These are phyloP conservation scores for Fraxinus platypoda DNA, from an alignment of 305 asterid genomes.

Conservation along the genomic window DNA sequence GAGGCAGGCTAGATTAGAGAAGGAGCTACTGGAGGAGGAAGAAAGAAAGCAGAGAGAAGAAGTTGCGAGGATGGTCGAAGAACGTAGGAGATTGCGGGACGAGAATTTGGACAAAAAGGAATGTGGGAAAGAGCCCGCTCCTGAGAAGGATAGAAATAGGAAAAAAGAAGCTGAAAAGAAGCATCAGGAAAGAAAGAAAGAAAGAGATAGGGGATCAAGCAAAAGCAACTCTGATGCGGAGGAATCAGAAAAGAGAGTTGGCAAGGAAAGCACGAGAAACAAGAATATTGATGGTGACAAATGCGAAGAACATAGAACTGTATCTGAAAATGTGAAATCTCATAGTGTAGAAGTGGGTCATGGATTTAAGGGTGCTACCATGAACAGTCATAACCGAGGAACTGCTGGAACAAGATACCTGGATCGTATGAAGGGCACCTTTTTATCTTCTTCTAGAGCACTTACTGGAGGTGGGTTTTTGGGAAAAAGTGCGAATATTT, in stretches of 20 bases:
- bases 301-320: conserved; percentile 50
- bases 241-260: conserved; percentile 70
- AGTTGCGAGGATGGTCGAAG: conserved; percentile 67
- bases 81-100: conserved; percentile 77
- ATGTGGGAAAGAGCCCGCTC: conserved; percentile 55
- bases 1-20: conserved; percentile 73
- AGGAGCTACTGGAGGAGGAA: conserved; percentile 89
- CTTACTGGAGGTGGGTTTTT: conserved; percentile 82
- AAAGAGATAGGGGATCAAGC: conserved; percentile 78
- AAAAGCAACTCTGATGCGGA: conserved; percentile 91
- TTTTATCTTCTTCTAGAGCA: conserved; percentile 95
- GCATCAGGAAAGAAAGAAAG: conserved; percentile 74
- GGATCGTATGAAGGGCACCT: conserved; percentile 90
- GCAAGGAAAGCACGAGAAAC: conserved; percentile 59
- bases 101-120: conserved; percentile 78
- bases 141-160: conserved; percentile 55
- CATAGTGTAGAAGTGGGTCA: conserved; percentile 55
- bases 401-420: conserved; percentile 80
- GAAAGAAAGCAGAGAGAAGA: conserved; percentile 70
- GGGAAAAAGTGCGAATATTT: conserved; percentile 54
- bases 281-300: conserved; percentile 59
- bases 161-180: conserved; percentile 75
- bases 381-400: conserved; percentile 51
- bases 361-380: conserved; percentile 56
- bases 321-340: conserved; percentile 54